Conservation (phyloP, 306 rosid genomes). For the Lablab purpureus region DNA sequence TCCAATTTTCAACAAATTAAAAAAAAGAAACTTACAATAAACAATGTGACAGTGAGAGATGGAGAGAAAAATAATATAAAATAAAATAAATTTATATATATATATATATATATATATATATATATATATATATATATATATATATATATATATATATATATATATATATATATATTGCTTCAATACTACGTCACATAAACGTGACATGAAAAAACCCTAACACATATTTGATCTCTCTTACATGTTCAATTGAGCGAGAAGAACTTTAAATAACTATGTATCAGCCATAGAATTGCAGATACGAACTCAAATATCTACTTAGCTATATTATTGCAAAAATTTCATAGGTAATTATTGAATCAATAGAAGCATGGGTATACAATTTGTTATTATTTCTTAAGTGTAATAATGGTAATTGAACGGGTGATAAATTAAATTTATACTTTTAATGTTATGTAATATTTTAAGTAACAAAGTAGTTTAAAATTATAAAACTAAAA, state of each 20-base stretch:
- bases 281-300: constrained; percentile 4
- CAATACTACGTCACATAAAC: neutral
- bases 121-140: neutral
- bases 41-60: neutral
- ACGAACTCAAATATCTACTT: neutral
- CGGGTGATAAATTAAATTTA: neutral
- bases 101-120: neutral
- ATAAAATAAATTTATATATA: too few relatives aligned
- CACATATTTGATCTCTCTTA: neutral
- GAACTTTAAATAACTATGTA: neutral
- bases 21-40: neutral
- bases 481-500: neutral
- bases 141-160: neutral
- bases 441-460: neutral
- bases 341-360: neutral
- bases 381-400: neutral
- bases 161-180: neutral
- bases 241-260: neutral
- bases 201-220: constrained; percentile 36
- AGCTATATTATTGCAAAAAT: neutral
- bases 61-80: neutral
- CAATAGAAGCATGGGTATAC: neutral
- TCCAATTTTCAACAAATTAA: neutral
- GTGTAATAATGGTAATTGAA: neutral
- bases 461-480: neutral